Percentiles rank a stretch among this genome's conserved stretches.
Conservation (phyloP, 306 rosid genomes). For the Vigna unguiculata region DNA sequence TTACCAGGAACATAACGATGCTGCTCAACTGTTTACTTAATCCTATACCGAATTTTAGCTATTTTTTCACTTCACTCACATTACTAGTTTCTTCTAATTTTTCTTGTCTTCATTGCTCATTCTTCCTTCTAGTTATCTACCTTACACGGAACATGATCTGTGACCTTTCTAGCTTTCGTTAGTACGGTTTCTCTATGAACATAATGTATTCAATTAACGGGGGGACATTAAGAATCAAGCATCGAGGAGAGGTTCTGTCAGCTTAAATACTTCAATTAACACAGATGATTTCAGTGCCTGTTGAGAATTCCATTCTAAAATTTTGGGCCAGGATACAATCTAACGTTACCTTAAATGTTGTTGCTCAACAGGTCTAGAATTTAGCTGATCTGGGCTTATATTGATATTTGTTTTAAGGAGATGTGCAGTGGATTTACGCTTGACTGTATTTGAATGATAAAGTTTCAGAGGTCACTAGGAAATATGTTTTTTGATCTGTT, state of each 20-base stretch:
- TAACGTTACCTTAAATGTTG: neutral
- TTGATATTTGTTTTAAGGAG: neutral
- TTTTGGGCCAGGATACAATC: neutral
- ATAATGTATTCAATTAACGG: neutral
- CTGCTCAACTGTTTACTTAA: neutral
- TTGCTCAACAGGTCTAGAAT: neutral
- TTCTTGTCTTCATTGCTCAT: neutral
- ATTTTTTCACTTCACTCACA: neutral
- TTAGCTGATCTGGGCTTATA: neutral
- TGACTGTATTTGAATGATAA: neutral
- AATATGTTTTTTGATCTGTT: neutral
- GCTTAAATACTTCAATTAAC: neutral
- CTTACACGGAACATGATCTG: neutral
- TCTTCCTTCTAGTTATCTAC: constrained; percentile 2
- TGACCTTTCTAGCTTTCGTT: neutral
- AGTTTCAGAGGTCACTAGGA: neutral
- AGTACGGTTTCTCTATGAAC: neutral
- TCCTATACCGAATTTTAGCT: neutral
- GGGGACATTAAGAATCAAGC: neutral
- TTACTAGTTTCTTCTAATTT: neutral
- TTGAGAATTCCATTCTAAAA: neutral
- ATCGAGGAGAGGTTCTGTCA: neutral
- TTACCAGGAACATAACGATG: neutral
- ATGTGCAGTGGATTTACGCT: neutral
- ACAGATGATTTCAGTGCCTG: neutral